Percentiles rank a stretch among this genome's conserved stretches.
Conservation (phyloP, 495 filamentous ascomycete genomes). For the Penicillium goetzii region DNA sequence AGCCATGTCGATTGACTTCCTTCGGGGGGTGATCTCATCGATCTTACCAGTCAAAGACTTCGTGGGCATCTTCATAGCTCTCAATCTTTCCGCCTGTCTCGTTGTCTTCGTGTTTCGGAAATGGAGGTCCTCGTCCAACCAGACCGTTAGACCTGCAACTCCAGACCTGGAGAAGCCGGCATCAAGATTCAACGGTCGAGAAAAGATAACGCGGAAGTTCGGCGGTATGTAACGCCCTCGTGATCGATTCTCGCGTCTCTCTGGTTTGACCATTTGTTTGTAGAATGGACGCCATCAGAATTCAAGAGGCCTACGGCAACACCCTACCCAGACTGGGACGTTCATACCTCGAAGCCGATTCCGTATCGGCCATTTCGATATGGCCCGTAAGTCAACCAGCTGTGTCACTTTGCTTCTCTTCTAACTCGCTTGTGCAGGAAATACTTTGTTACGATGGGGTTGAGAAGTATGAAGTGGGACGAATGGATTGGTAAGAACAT, state of each 20-base stretch:
- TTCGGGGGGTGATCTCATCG: conserved; percentile 11
- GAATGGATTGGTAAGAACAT: conserved; percentile 71
- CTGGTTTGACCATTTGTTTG: background rate
- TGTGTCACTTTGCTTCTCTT: background rate
- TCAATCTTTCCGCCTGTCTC: conserved; percentile 31
- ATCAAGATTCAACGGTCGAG: conserved; percentile 8
- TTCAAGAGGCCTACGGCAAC: conserved; percentile 70
- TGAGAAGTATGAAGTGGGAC: conserved; percentile 75
- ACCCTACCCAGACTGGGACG: conserved; percentile 73
- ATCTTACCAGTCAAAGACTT: conserved; percentile 24
- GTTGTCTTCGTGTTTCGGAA: conserved; percentile 26
- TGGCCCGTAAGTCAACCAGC: conserved; percentile 58
- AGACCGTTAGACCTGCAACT: conserved; percentile 22
- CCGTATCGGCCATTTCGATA: conserved; percentile 86
- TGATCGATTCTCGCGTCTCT: background rate
- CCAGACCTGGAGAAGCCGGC: conserved; percentile 38
- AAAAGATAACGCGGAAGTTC: conserved; percentile 32
- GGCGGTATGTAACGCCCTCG: conserved; percentile 36
- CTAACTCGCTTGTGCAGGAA: conserved; percentile 38
- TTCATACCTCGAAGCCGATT: conserved; percentile 72
- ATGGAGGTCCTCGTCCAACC: conserved; percentile 24
- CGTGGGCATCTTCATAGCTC: conserved; percentile 27
- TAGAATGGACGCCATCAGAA: conserved; percentile 70
- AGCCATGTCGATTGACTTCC: conserved; percentile 13
- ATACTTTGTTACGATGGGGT: conserved; percentile 82